Conservation (phyloP, 73 alveolate species). For the Tetrahymena thermophila region DNA sequence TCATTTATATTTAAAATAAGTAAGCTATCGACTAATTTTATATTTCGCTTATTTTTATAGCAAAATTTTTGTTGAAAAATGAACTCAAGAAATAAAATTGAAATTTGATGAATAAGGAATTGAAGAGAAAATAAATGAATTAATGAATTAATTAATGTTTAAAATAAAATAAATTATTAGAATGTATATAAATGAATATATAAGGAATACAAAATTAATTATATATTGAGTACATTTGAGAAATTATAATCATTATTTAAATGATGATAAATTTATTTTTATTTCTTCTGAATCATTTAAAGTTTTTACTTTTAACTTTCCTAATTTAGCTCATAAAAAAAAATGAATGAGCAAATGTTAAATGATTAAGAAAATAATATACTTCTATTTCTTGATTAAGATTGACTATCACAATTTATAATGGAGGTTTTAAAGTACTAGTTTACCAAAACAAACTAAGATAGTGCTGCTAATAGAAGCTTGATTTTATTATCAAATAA, state of each 20-base stretch:
- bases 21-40: not conserved
- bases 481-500: not conserved
- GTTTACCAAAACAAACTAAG: not conserved
- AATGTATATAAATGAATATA: not conserved
- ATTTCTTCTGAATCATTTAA: not conserved
- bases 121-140: too few species aligned
- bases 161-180: not conserved
- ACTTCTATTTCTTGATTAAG: not conserved
- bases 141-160: too few species aligned
- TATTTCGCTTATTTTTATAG: too few species aligned
- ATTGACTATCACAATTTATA: not conserved
- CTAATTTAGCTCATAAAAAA: not conserved
- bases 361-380: not conserved
- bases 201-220: not conserved
- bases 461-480: not conserved
- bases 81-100: too few species aligned
- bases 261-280: too few species aligned
- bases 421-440: not conserved
- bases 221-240: not conserved
- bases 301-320: not conserved
- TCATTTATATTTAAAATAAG: not conserved
- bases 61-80: not conserved
- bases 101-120: too few species aligned
- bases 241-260: not conserved
- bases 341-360: not conserved